These are phyloP conservation scores for Dipodascus geniculatus DNA, from an alignment of 805 yeast species.

Conservation along the genomic window DNA sequence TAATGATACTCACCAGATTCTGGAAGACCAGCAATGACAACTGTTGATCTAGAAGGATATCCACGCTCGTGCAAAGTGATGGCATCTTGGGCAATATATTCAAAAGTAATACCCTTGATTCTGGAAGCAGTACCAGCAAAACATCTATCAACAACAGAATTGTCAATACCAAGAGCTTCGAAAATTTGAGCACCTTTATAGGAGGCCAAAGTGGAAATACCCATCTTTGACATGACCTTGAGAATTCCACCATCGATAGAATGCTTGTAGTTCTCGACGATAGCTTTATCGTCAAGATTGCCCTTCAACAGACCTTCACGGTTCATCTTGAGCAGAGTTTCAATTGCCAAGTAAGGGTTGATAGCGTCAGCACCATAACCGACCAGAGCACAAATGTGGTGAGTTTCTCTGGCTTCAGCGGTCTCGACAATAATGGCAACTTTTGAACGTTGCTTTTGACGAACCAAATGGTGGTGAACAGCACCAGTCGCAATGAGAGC, in stretches of 20 bases:
- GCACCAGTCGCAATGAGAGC: conserved; percentile 93
- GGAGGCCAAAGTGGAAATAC: conserved; percentile 95
- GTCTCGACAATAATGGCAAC: conserved; percentile 88
- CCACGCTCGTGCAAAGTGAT: conserved; percentile 89
- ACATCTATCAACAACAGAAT: conserved; percentile 89
- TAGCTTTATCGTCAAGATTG: conserved; percentile 41
- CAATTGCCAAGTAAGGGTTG: conserved; percentile 88
- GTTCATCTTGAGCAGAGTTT: conserved; percentile 76
- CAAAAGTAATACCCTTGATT: conserved; percentile 91
- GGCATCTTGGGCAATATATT: conserved; percentile 93
- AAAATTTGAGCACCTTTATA: conserved; percentile 98
- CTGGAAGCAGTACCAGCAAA: conserved; percentile 97
- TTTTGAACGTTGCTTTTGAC: conserved; percentile 91
- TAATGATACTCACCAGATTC: conserved; percentile 97
- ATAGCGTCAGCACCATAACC: conserved; percentile 98
- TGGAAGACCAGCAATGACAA: conserved; percentile 65
- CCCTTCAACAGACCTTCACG: conserved; percentile 46
- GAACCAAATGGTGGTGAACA: conserved; percentile 90
- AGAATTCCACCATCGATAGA: conserved; percentile 85
- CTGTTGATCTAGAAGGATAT: conserved; percentile 63
- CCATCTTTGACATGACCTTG: conserved; percentile 99
- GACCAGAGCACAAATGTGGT: conserved; percentile 83
- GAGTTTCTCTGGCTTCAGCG: conserved; percentile 96
- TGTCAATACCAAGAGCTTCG: conserved; percentile 93
- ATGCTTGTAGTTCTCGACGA: conserved; percentile 67